Percentiles rank a stretch among this genome's conserved stretches.
These are phyloP conservation scores for Rhazya stricta DNA, from an alignment of 257 asterid genomes.

Conservation along the genomic window DNA sequence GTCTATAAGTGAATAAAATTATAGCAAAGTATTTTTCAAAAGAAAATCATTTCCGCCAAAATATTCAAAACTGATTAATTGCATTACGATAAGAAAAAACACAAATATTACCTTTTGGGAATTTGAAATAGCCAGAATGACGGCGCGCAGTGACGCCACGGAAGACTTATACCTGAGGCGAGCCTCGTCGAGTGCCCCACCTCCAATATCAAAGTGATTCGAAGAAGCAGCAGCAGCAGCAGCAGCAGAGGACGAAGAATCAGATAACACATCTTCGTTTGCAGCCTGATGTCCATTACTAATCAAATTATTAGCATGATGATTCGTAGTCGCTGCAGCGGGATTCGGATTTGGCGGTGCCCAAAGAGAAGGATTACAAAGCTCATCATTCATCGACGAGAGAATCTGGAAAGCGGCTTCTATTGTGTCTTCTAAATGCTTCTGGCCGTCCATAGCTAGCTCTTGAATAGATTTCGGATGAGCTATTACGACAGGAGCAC, in stretches of 20 bases:
- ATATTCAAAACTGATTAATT: not conserved
- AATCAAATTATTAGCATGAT: slow-evolving; percentile 12
- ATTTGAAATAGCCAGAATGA: slow-evolving; percentile 55
- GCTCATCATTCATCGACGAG: slow-evolving; percentile 85
- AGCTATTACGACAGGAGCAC: not conserved
- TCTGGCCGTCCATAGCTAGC: slow-evolving; percentile 63
- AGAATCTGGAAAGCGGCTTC: slow-evolving; percentile 70
- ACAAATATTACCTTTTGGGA: slow-evolving; percentile 49
- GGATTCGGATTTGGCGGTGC: slow-evolving; percentile 38
- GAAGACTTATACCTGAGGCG: slow-evolving; percentile 69
- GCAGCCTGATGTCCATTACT: slow-evolving; percentile 34
- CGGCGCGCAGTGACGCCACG: slow-evolving; percentile 62
- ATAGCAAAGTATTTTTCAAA: not conserved
- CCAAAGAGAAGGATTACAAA: slow-evolving; percentile 83
- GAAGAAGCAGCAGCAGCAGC: slow-evolving; percentile 24
- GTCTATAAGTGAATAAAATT: not conserved
- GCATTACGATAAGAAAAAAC: not conserved
- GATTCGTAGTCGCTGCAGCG: slow-evolving; percentile 7
- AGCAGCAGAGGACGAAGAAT: slow-evolving; percentile 53
- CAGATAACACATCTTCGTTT: slow-evolving; percentile 57
- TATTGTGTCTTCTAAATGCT: slow-evolving; percentile 64
- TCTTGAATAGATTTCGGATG: slow-evolving; percentile 35
- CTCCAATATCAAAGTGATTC: slow-evolving; percentile 58
- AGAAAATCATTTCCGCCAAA: not conserved
- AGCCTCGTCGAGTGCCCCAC: slow-evolving; percentile 88